Evolutionary conservation across 2,329 filamentous ascomycete genomes (phyloP).

Genomic region (Sclerotiophoma versabilis): DNA sequence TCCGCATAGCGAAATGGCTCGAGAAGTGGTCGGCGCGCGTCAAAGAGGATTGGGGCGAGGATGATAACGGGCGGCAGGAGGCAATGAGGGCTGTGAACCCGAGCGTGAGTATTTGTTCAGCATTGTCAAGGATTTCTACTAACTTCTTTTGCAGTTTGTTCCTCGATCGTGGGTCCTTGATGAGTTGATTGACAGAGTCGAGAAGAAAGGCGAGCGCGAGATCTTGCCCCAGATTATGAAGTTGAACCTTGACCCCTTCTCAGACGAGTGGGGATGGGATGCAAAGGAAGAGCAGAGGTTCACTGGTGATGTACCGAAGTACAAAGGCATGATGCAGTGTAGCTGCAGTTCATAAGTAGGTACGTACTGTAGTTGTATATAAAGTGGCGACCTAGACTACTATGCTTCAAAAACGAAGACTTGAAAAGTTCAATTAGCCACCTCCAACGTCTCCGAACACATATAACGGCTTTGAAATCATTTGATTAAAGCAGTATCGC

Average conservation of each 20-base stretch:
- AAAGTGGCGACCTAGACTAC: no score
- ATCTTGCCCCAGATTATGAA: conserved; percentile 80
- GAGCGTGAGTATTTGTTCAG: conserved; percentile 58
- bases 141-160: conserved; percentile 66
- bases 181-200: conserved; percentile 87
- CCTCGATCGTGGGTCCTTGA: conserved; percentile 92
- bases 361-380: neutral
- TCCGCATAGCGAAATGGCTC: conserved; percentile 79
- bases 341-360: conserved; percentile 77
- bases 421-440: no score
- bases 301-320: conserved; percentile 82
- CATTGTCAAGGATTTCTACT: neutral
- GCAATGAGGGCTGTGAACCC: conserved; percentile 90
- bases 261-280: conserved; percentile 75
- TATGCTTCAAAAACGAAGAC: no score
- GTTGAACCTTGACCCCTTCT: conserved; percentile 83
- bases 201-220: conserved; percentile 81
- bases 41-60: conserved; percentile 76
- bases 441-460: no score
- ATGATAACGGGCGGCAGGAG: conserved; percentile 63
- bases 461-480: no score
- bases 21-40: conserved; percentile 76
- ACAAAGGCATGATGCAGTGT: conserved; percentile 85
- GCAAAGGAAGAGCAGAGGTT: conserved; percentile 80
- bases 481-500: no score